A percentile compares a stretch with the other conserved stretches of the same genome.
Conservation (phyloP, 2,329 filamentous ascomycete genomes). For the Trichoderma sp. region DNA sequence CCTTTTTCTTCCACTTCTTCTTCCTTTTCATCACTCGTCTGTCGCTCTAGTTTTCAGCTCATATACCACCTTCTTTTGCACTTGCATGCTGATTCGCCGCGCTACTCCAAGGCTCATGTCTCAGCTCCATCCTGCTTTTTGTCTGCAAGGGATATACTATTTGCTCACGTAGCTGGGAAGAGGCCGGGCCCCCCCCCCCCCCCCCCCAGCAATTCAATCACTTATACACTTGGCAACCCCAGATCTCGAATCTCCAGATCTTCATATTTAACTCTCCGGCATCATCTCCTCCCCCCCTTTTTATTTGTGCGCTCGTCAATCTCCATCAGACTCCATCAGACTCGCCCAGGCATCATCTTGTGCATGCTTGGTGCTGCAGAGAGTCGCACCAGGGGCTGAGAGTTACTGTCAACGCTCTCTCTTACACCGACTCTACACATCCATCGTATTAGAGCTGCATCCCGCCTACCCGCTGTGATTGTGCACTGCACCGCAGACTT, state of each 20-base stretch:
- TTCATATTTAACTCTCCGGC: background rate
- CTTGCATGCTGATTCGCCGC: background rate
- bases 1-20: background rate
- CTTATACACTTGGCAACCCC: background rate
- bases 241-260: background rate
- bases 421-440: constrained; percentile 12
- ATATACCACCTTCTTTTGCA: background rate
- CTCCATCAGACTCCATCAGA: background rate
- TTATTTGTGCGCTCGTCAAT: background rate
- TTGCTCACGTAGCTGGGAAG: background rate
- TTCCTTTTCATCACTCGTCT: background rate
- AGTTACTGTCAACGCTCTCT: constrained; percentile 1
- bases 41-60: constrained; percentile 3
- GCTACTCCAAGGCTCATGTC: background rate
- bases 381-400: background rate
- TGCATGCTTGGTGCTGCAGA: background rate
- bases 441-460: constrained; percentile 3
- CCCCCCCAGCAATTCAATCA: background rate
- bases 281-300: background rate
- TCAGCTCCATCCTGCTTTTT: constrained; percentile 13
- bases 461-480: constrained; percentile 14
- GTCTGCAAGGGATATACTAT: background rate
- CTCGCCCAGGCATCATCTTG: background rate
- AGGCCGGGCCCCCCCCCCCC: no score
- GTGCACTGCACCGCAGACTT: constrained; percentile 4